Base-by-base conservation (phyloP, 2,329 filamentous ascomycete species). In the Bipolaris zeicola region DNA sequence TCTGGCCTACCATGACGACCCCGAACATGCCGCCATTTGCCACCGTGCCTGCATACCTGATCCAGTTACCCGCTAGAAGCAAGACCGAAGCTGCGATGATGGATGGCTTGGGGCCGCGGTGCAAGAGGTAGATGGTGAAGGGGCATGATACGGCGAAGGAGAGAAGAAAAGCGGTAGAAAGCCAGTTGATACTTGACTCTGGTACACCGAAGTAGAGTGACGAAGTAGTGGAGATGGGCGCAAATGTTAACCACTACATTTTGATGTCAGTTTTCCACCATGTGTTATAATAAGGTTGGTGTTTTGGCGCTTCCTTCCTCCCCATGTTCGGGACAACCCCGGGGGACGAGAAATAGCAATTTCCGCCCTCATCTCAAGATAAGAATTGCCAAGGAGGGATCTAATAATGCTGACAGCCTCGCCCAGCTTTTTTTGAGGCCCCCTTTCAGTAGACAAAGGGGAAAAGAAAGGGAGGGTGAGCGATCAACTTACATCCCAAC, bases 1-100 rank as follows among this genome's bases (percentile, higher is more conserved):
- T 89, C 79, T 98, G 94, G 4, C 94, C 94, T 65, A 96, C 88
- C 89, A 98, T 91, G 60, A 92, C 88, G 42, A 90, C 82, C 39
- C 87, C 87, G 70, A 90, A 96, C 64, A 81, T 83, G 47, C 89
- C 90, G 22, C 85, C 78, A 66, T 76, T 77, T 41, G 78, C 80
- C 57, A 68, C 81, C 58, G 80, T 87, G 52, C 91, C 91, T 2
- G 85, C 91, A 79, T 91, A 96, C 50, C 93, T 89, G 64, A 98
- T 84, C 93, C 95, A 97, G 78, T 96, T 97, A 0, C 95, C 95
- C 1, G 88, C 67, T 5, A 98, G 82, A 18, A 94, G 81, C 34
- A 98, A 83, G 0, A 86, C 78, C 13, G 91, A 89, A 1, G 92
- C 83, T 22, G 82, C 82, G 57, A 96, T 81, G 70, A 97, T 91